Conservation (phyloP, 495 filamentous ascomycete genomes). For the Corynascus novoguineensis region DNA sequence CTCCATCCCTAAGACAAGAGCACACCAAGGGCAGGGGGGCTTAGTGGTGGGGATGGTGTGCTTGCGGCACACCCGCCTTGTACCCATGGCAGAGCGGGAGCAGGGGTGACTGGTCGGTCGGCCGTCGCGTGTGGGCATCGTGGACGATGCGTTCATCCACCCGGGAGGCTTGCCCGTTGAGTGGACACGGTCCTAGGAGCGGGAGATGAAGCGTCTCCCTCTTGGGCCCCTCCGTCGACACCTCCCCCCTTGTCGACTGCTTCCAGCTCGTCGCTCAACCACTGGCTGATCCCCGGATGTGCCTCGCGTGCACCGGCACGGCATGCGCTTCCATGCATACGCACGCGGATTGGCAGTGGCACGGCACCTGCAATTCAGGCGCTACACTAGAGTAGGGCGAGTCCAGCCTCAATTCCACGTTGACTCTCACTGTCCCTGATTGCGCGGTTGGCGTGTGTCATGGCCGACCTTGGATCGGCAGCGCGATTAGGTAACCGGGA, state of each 20-base stretch:
- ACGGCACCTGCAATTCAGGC: conserved; percentile 4
- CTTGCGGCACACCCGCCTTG: conserved; percentile 16
- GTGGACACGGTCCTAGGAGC: background rate
- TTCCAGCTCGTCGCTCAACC: background rate
- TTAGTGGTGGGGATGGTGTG: conserved; percentile 9
- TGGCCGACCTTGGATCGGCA: conserved; percentile 8
- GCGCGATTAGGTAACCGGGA: conserved; percentile 14
- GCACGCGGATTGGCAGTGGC: conserved; percentile 7
- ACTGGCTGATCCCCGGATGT: background rate
- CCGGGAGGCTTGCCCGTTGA: background rate
- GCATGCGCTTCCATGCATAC: conserved; percentile 1
- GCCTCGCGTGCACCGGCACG: conserved; percentile 3
- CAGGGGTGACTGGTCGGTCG: conserved; percentile 13
- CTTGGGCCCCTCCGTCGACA: background rate
- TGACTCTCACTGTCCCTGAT: conserved; percentile 8
- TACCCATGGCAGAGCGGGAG: conserved; percentile 15
- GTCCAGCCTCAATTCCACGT: conserved; percentile 23
- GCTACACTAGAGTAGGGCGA: too few relatives aligned
- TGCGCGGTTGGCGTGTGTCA: background rate
- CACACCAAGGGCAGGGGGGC: conserved; percentile 10
- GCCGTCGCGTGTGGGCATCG: too few relatives aligned
- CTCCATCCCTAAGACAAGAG: background rate
- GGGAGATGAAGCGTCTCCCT: conserved; percentile 8
- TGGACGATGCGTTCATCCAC: conserved; percentile 7
- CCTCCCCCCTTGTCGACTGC: background rate